Evolutionary conservation across 768 basidiomycete species (phyloP).

Genomic region (Trametes punicea): DNA sequence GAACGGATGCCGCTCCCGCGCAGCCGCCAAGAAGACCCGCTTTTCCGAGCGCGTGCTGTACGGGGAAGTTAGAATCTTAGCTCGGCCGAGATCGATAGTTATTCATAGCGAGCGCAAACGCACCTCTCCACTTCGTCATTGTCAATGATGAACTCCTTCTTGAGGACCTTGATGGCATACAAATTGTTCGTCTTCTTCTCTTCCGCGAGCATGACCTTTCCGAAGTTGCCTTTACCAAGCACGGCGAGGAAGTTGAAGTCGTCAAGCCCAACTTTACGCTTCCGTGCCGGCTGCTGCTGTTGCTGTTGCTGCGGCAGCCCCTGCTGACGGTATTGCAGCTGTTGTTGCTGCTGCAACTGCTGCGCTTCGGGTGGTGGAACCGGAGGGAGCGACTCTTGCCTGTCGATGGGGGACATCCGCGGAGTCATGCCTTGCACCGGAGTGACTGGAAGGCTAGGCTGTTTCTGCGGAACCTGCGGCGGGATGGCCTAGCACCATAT

Average conservation of each 20-base stretch:
- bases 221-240: constrained; percentile 98
- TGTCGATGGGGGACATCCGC: constrained; percentile 24
- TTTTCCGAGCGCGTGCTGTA: constrained; percentile 96
- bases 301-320: constrained; percentile 32
- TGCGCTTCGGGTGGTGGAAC: constrained; percentile 26
- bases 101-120: not conserved
- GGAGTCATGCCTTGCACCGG: constrained; percentile 12
- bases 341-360: constrained; percentile 36
- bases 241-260: constrained; percentile 99
- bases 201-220: constrained; percentile 99
- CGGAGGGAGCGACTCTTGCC: constrained; percentile 27
- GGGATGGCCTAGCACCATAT: constrained; percentile 2
- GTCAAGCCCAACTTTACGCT: constrained; percentile 91
- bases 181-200: constrained; percentile 88
- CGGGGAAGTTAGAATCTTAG: not conserved
- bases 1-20: constrained; percentile 96
- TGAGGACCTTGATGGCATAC: constrained; percentile 99
- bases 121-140: constrained; percentile 99
- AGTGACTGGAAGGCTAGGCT: constrained; percentile 23
- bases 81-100: not conserved
- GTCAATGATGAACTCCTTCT: constrained; percentile 99
- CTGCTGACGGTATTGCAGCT: constrained; percentile 30
- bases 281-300: constrained; percentile 39
- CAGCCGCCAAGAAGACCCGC: constrained; percentile 96
- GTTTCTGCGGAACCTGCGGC: constrained; percentile 31